These are phyloP conservation scores for Aplosporella prunicola DNA, from an alignment of 2,329 filamentous ascomycete species.

Conservation along the genomic window DNA sequence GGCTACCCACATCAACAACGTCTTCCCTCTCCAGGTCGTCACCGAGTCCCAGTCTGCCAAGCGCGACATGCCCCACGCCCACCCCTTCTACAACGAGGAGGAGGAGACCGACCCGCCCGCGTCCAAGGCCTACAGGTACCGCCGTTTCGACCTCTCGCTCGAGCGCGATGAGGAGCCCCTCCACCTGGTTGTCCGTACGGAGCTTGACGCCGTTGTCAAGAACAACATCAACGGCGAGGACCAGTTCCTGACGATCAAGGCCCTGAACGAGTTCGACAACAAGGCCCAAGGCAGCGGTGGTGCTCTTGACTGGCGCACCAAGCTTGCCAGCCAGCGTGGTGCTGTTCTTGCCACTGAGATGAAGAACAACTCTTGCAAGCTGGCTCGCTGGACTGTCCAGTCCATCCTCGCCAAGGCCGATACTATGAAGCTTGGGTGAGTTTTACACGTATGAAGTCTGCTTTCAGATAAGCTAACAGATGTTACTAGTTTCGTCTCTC, in stretches of 20 bases:
- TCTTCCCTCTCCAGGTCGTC: constrained; percentile 95
- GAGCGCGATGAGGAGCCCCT: constrained; percentile 87
- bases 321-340: constrained; percentile 89
- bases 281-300: constrained; percentile 93
- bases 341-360: constrained; percentile 98
- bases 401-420: constrained; percentile 96
- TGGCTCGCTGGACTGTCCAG: constrained; percentile 95
- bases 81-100: constrained; percentile 93
- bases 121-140: constrained; percentile 97
- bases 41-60: constrained; percentile 69
- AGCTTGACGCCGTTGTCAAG: constrained; percentile 92
- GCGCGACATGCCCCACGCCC: constrained; percentile 75
- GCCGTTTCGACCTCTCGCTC: constrained; percentile 88
- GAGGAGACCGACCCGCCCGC: constrained; percentile 91
- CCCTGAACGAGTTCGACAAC: constrained; percentile 97
- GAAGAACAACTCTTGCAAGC: constrained; percentile 99
- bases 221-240: constrained; percentile 87
- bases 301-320: constrained; percentile 92
- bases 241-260: constrained; percentile 85
- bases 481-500: constrained; percentile 75
- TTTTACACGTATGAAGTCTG: constrained; percentile 17
- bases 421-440: constrained; percentile 92
- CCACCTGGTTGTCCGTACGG: constrained; percentile 85
- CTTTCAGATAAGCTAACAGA: constrained; percentile 18
- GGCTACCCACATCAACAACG: constrained; percentile 99